Conservation (phyloP, 345 rosid species). For the Lepidium didymum region DNA sequence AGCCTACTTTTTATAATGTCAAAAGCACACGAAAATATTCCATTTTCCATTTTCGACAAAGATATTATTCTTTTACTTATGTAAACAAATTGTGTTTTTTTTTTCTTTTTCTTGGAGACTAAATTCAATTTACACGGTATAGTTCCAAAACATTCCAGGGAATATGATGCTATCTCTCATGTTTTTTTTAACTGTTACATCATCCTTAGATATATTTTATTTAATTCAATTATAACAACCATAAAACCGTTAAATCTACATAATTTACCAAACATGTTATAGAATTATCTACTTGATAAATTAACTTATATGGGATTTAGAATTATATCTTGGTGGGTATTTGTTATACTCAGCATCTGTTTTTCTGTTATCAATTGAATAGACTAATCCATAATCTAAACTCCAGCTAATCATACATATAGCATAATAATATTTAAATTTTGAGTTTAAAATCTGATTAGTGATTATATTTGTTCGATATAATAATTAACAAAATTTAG, state of each 20-base stretch:
- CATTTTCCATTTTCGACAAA: slow-evolving; percentile 17
- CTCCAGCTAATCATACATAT: too few species aligned
- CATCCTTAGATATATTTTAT: too few species aligned
- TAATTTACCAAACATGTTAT: neutral
- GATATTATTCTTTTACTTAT: slow-evolving; percentile 18
- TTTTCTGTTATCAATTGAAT: neutral
- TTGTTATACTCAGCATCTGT: neutral
- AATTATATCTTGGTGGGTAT: neutral
- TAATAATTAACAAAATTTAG: too few species aligned
- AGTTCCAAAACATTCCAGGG: neutral
- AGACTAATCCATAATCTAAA: too few species aligned
- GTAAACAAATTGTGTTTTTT: neutral
- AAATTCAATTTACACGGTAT: neutral
- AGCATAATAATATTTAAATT: too few species aligned
- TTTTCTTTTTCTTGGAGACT: neutral
- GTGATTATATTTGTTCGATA: too few species aligned
- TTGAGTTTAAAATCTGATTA: too few species aligned
- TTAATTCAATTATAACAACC: too few species aligned
- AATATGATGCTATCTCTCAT: slow-evolving; percentile 11
- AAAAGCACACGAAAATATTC: slow-evolving; percentile 9
- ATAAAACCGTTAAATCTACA: too few species aligned
- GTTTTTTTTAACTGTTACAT: too few species aligned
- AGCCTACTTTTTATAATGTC: neutral
- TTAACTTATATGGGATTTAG: neutral
- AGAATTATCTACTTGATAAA: neutral